A percentile compares a stretch with the other conserved stretches of the same genome.
Conservation (phyloP, 345 rosid species). For the Lumnitzera racemosa region DNA sequence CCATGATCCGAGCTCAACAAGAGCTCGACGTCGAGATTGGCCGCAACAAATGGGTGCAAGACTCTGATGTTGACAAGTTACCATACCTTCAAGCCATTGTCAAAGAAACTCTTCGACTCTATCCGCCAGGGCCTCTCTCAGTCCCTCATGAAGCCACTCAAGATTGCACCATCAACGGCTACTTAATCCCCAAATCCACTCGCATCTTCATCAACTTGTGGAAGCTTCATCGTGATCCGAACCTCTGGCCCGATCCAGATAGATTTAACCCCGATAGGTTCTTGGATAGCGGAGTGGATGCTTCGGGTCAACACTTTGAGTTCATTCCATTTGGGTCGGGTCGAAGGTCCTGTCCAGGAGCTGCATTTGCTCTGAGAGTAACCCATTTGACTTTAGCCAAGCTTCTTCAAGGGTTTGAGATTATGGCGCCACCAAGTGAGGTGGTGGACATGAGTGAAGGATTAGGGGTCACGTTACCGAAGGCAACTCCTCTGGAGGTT, state of each 20-base stretch:
- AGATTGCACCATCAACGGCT: conserved; percentile 6
- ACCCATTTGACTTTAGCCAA: conserved; percentile 8
- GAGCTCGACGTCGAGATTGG: conserved; percentile 48
- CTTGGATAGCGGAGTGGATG: not conserved
- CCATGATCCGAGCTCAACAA: conserved; percentile 34
- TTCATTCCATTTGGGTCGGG: conserved; percentile 12
- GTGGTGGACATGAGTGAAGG: conserved; percentile 23
- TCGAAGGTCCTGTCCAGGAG: conserved; percentile 13
- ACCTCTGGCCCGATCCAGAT: conserved; percentile 10
- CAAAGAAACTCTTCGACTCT: conserved; percentile 17
- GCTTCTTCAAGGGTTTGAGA: conserved; percentile 15
- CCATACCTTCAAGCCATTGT: conserved; percentile 7
- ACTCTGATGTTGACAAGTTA: conserved; percentile 18
- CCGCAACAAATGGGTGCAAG: conserved; percentile 35
- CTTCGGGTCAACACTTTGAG: conserved; percentile 10
- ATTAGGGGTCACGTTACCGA: conserved; percentile 17
- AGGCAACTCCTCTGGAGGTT: conserved; percentile 22
- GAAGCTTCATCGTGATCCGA: conserved; percentile 16
- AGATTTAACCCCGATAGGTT: conserved; percentile 13
- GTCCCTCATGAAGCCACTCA: conserved; percentile 13
- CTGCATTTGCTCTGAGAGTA: conserved; percentile 9
- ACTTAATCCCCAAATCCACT: conserved; percentile 12
- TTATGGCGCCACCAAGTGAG: conserved; percentile 4
- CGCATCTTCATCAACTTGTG: conserved; percentile 9
- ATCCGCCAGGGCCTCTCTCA: conserved; percentile 12